phyloP scores from a whole-genome alignment of 2,329 filamentous ascomycete species.

The Stenocarpella maydis region DNA sequence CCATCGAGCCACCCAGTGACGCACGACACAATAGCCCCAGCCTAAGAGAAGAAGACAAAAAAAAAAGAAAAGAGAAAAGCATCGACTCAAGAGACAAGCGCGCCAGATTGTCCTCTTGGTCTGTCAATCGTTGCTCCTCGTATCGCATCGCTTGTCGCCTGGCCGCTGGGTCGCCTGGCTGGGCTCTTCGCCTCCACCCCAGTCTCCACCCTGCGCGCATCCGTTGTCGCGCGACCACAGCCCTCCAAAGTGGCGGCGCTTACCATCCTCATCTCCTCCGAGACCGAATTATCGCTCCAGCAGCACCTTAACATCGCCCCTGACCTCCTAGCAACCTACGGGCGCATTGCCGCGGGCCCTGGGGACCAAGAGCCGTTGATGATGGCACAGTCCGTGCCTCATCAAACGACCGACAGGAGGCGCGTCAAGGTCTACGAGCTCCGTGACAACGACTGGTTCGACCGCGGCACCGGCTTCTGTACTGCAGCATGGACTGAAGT shows the following conservation, averaged over 20 bases:
- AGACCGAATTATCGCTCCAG: conserved; percentile 65
- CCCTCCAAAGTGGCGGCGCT: conserved; percentile 61
- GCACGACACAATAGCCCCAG: conserved; percentile 13
- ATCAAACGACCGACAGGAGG: conserved; percentile 71
- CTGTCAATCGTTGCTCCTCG: conserved; percentile 16
- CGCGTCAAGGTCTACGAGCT: conserved; percentile 99
- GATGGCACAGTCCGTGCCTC: conserved; percentile 77
- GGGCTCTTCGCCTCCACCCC: conserved; percentile 12
- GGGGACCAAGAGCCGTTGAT: conserved; percentile 68
- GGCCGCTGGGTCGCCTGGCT: conserved; percentile 28
- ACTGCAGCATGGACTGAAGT: conserved; percentile 79
- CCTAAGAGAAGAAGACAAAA: no score
- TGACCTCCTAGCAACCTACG: conserved; percentile 57
- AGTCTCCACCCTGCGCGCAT: conserved; percentile 44
- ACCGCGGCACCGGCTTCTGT: conserved; percentile 96
- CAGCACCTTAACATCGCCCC: conserved; percentile 66
- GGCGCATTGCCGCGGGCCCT: conserved; percentile 56
- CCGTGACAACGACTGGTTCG: conserved; percentile 98
- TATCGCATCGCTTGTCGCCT: conserved; percentile 25
- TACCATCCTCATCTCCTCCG: conserved; percentile 61
- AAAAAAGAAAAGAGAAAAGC: background rate
- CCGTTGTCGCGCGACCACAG: conserved; percentile 41
- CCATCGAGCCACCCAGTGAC: conserved; percentile 25
- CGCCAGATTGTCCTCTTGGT: conserved; percentile 2
- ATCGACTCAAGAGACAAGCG: background rate